These are phyloP conservation scores for Nakazawaea laoshanensis DNA, from an alignment of 805 yeast species.

Conservation along the genomic window DNA sequence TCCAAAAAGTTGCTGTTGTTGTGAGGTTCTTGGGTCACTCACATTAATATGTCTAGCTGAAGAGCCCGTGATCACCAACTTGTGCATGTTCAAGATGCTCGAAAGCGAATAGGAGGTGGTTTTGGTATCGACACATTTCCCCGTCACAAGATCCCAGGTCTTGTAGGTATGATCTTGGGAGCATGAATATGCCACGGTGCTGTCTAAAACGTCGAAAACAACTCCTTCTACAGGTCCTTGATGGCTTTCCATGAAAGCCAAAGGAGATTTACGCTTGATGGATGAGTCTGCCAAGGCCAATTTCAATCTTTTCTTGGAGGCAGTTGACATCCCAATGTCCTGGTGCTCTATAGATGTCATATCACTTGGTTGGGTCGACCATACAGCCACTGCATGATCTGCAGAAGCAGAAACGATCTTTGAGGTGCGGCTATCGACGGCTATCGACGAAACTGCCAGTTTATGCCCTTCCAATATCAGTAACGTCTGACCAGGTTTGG, in stretches of 20 bases:
- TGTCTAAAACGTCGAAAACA: slow-evolving; percentile 62
- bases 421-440: slow-evolving; percentile 41
- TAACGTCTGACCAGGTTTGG: slow-evolving; percentile 55
- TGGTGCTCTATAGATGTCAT: slow-evolving; percentile 54
- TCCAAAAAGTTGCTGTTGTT: slow-evolving; percentile 70
- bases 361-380: slow-evolving; percentile 85
- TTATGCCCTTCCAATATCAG: slow-evolving; percentile 88
- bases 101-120: slow-evolving; percentile 80
- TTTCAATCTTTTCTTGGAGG: slow-evolving; percentile 84
- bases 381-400: slow-evolving; percentile 72
- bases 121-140: slow-evolving; percentile 79
- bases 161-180: slow-evolving; percentile 93
- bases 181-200: slow-evolving; percentile 84
- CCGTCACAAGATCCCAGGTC: slow-evolving; percentile 93
- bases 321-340: slow-evolving; percentile 46
- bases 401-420: slow-evolving; percentile 78
- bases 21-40: slow-evolving; percentile 78
- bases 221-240: slow-evolving; percentile 82
- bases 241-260: slow-evolving; percentile 74
- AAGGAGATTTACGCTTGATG: slow-evolving; percentile 74
- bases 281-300: slow-evolving; percentile 70
- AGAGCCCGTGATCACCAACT: slow-evolving; percentile 86
- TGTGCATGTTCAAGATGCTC: slow-evolving; percentile 63
- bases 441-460: slow-evolving; percentile 75
- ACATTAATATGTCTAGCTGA: slow-evolving; percentile 95